phyloP scores from a whole-genome alignment of 495 filamentous ascomycete genomes.

The Extremus antarcticus region DNA sequence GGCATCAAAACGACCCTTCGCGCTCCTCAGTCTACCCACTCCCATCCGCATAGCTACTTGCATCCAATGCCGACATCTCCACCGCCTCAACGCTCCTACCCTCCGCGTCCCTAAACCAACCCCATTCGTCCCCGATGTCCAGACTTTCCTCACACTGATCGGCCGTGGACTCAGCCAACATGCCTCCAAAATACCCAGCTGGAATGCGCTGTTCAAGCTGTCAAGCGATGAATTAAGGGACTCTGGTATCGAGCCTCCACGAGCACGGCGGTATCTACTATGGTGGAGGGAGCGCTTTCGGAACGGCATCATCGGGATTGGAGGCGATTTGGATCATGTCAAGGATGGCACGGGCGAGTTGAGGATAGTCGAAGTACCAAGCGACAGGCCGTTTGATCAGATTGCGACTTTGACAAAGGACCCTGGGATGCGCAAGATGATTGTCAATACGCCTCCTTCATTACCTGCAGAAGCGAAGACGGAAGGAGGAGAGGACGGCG shows the following conservation, averaged over 20 bases:
- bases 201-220: conserved; percentile 77
- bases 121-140: conserved; percentile 72
- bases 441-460: conserved; percentile 60
- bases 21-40: conserved; percentile 10
- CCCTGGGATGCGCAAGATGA: conserved; percentile 46
- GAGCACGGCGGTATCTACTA: conserved; percentile 70
- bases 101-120: conserved; percentile 53
- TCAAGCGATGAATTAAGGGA: conserved; percentile 66
- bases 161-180: conserved; percentile 75
- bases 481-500: conserved; percentile 30
- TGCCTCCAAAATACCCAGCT: conserved; percentile 69
- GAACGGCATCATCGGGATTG: conserved; percentile 61
- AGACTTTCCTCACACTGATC: conserved; percentile 84
- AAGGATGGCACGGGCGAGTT: conserved; percentile 61
- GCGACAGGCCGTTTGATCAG: conserved; percentile 2
- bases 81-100: conserved; percentile 24
- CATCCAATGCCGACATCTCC: conserved; percentile 25
- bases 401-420: conserved; percentile 36
- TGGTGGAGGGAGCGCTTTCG: conserved; percentile 77
- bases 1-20: conserved; percentile 10
- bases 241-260: conserved; percentile 75
- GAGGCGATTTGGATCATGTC: conserved; percentile 66
- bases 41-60: conserved; percentile 1
- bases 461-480: neutral
- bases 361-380: conserved; percentile 51